These are phyloP conservation scores for Pseudogymnoascus sp. DNA, from an alignment of 2,329 filamentous ascomycete species.

Conservation along the genomic window DNA sequence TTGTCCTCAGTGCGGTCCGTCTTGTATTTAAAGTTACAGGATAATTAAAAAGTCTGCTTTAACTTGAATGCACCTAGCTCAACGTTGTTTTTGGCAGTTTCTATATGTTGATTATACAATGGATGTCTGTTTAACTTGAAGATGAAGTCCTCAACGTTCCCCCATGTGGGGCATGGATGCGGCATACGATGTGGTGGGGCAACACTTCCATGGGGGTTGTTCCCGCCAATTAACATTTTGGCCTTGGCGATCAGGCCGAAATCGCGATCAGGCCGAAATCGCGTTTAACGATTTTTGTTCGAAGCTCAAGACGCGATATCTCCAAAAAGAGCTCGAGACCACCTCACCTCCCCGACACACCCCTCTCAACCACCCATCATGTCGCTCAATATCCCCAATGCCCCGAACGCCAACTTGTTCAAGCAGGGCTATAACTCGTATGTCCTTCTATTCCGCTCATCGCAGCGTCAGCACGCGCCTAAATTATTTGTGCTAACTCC, in stretches of 20 bases:
- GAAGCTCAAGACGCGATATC: slow-evolving; percentile 7
- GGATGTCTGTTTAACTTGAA: neutral
- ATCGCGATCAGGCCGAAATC: slow-evolving; percentile 11
- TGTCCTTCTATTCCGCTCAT: neutral
- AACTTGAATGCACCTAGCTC: neutral
- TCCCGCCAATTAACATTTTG: neutral
- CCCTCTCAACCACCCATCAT: slow-evolving; percentile 41
- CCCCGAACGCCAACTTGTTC: slow-evolving; percentile 89
- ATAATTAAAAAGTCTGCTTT: neutral
- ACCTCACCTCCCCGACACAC: neutral
- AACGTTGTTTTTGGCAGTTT: neutral
- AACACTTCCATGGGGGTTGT: neutral
- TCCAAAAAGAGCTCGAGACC: slow-evolving; percentile 7
- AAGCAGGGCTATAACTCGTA: slow-evolving; percentile 80
- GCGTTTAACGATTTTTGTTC: slow-evolving; percentile 10
- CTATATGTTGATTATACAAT: neutral
- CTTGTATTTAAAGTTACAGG: neutral
- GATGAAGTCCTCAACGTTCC: neutral
- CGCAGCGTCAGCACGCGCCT: neutral
- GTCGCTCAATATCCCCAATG: slow-evolving; percentile 94
- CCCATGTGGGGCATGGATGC: neutral
- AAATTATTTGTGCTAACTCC: slow-evolving; percentile 27
- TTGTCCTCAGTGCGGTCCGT: neutral
- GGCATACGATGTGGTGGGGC: neutral
- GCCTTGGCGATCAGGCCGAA: slow-evolving; percentile 8